A percentile compares a stretch with the other conserved stretches of the same genome.
Conservation (phyloP, 192 early-diverging fungal genomes). For the Jimgerdemannia flammicorona region DNA sequence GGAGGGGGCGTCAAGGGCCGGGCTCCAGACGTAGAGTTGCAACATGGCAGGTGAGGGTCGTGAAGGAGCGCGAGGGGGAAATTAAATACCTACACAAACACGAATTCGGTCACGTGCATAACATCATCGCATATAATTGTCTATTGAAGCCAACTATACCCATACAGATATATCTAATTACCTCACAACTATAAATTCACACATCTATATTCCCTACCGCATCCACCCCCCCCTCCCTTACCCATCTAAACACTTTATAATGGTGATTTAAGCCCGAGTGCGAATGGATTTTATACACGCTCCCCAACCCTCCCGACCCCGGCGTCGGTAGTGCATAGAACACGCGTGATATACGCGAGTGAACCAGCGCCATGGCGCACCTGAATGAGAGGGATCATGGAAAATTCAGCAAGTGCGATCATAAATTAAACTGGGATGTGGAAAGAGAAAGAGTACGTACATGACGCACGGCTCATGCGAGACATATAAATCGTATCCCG, state of each 20-base stretch:
- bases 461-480: slow-evolving; percentile 86
- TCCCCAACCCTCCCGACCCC: slow-evolving; percentile 50
- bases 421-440: slow-evolving; percentile 9
- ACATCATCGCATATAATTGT: too few relatives aligned
- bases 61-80: too few relatives aligned
- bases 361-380: slow-evolving; percentile 93
- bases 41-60: slow-evolving; percentile 2
- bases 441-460: slow-evolving; percentile 30
- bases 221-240: background rate
- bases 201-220: background rate
- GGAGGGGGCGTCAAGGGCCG: slow-evolving; percentile 56
- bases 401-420: background rate
- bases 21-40: slow-evolving; percentile 72
- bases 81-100: too few relatives aligned
- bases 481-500: slow-evolving; percentile 77
- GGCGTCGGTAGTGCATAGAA: slow-evolving; percentile 61
- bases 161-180: too few relatives aligned
- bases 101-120: too few relatives aligned
- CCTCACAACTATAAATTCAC: background rate
- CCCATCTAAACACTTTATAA: slow-evolving; percentile 46
- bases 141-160: too few relatives aligned
- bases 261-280: slow-evolving; percentile 74
- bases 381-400: slow-evolving; percentile 19
- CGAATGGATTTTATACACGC: slow-evolving; percentile 63
- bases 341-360: slow-evolving; percentile 86